Base-by-base conservation (phyloP, 768 basidiomycete species). In the Dictyophora rubrovolvata region DNA sequence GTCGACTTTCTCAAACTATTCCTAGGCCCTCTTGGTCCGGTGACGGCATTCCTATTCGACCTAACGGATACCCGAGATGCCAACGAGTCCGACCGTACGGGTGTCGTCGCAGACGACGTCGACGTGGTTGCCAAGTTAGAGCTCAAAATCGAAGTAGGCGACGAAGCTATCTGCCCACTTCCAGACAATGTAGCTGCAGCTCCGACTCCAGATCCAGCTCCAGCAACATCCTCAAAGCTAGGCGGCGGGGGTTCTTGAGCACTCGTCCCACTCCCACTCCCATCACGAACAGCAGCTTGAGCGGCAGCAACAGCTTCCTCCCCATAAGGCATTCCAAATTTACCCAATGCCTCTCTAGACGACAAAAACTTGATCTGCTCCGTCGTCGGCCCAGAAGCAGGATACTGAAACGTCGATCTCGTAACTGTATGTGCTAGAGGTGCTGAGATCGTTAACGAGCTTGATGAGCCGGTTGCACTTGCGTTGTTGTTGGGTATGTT, bases 241-340 rank as follows among this genome's bases (percentile, higher is more conserved):
- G 42, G 11, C 3, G 42, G 42, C 12, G 42, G 42, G 2, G 11
- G 4, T 5, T 42, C 42, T 12, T 42, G 4, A 42, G 10, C 42
- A 42, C n/a, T 12, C 42, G 42, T 42, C n/a, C 4, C 14, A 42
- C 14, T 42, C 12, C 2, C 42, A 12, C 14, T n/a, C 42, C 3
- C n/a, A 12, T 4, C 42, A 42, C 42, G 42, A 42, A 9, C 42
- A 42, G 75, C 64, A 14, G 79, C 79, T 34, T 78, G 75, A 8
- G 79, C 81, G 65, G 75, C 87, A 34, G 84, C 83, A 28, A 86
- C 74, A 3, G 87, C 89, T 65, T 85, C 88, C 11, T 79, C 70
- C 0, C 89, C 88, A 64, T 87, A 91, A 20, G 89, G 89, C 57
- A 86, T 72, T 1, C 86, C 87, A 64, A 89, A 92, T 60, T 79